Conservation (phyloP, 176 grass and related monocot species). For the Chrysopogon serrulatus region DNA sequence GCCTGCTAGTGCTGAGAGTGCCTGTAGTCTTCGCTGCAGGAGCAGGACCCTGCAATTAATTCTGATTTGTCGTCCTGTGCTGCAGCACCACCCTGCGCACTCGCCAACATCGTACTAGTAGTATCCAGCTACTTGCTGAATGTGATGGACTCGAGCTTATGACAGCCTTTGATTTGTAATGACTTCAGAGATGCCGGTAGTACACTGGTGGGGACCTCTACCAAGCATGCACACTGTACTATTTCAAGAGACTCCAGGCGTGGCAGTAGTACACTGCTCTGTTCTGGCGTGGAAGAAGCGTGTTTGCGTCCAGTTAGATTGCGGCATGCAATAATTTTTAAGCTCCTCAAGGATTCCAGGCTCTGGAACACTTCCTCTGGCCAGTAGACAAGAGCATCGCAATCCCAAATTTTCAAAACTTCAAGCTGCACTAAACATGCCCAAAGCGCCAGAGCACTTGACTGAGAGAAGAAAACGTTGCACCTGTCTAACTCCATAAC, state of each 20-base stretch:
- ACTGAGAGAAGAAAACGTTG: not conserved
- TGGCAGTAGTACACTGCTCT: not conserved
- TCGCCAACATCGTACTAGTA: too few species aligned
- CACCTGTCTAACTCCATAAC: not conserved
- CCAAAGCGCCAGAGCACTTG: not conserved
- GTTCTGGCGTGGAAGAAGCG: not conserved
- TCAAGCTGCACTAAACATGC: not conserved
- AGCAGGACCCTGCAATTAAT: not conserved
- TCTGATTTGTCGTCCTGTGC: too few species aligned
- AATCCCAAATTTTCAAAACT: not conserved
- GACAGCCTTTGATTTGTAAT: too few species aligned
- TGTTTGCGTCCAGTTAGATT: not conserved
- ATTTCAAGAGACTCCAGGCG: not conserved
- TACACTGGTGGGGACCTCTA: too few species aligned
- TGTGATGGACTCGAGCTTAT: too few species aligned
- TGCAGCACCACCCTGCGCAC: too few species aligned
- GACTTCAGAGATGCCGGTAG: too few species aligned
- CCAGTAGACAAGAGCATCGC: not conserved
- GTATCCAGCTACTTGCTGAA: too few species aligned
- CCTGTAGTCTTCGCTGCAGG: not conserved
- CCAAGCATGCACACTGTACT: too few species aligned
- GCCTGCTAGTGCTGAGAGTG: too few species aligned
- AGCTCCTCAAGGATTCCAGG: too few species aligned
- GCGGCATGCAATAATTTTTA: accelerated
- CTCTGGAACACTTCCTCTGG: not conserved